Conservation (phyloP, 179 eudicot genomes). For the Spergularia azorica region DNA sequence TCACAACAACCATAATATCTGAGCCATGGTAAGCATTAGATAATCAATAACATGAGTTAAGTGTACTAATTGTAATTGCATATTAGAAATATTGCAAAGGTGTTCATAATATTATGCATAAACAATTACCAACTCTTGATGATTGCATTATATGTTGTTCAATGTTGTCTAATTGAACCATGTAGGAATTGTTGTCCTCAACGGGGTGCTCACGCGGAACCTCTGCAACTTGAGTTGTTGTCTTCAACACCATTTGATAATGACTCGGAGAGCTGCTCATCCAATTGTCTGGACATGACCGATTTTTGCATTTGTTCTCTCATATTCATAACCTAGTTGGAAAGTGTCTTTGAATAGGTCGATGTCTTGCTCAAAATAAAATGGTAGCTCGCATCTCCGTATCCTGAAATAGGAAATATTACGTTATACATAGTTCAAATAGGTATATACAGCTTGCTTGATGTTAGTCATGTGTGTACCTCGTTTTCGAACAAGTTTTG, state of each 20-base stretch:
- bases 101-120: too few relatives aligned
- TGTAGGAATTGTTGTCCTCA: neutral
- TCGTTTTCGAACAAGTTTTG: neutral
- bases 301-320: neutral
- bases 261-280: neutral
- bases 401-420: too few relatives aligned
- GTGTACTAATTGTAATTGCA: too few relatives aligned
- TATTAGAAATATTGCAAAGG: too few relatives aligned
- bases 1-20: too few relatives aligned
- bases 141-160: too few relatives aligned
- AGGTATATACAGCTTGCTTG: too few relatives aligned
- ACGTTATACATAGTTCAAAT: too few relatives aligned
- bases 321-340: neutral
- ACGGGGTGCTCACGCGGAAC: neutral
- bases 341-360: neutral
- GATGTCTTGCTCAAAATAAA: neutral
- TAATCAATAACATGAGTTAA: too few relatives aligned
- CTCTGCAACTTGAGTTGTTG: neutral
- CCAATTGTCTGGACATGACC: neutral
- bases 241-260: neutral
- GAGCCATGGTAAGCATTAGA: too few relatives aligned
- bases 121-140: too few relatives aligned
- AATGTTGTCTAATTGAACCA: neutral
- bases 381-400: neutral
- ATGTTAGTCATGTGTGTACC: neutral